A percentile compares a stretch with the other conserved stretches of the same genome.
Conservation (phyloP, 2,329 filamentous ascomycete species). For the Torrubiellomyces zombiae region DNA sequence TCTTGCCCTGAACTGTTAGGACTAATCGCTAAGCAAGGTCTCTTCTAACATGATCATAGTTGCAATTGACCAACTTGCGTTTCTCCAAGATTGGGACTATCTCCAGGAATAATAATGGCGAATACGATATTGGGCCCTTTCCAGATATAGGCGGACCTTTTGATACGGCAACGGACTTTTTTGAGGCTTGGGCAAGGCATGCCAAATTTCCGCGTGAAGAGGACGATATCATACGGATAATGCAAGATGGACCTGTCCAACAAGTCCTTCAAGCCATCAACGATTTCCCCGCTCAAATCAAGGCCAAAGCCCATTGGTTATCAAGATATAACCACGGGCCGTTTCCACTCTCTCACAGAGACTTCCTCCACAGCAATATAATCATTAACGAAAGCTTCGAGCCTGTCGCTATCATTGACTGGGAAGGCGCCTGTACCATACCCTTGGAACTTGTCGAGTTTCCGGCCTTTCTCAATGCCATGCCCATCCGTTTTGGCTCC, state of each 20-base stretch:
- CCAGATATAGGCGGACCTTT: constrained; percentile 1
- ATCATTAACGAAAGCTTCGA: constrained; percentile 11
- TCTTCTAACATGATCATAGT: too few relatives aligned
- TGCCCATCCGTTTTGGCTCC: constrained; percentile 4
- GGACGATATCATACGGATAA: neutral
- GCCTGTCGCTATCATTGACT: constrained; percentile 14
- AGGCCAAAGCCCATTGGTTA: neutral
- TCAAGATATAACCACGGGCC: constrained; percentile 7
- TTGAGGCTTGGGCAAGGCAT: constrained; percentile 1
- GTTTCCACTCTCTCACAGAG: constrained; percentile 15
- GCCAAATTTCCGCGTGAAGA: neutral
- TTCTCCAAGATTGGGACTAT: neutral
- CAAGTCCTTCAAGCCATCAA: neutral
- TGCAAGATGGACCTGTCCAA: neutral
- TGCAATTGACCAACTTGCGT: neutral
- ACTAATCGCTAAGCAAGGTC: too few relatives aligned
- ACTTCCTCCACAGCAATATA: constrained; percentile 16
- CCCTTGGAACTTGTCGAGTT: constrained; percentile 10
- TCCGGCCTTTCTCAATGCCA: constrained; percentile 7
- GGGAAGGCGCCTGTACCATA: constrained; percentile 12
- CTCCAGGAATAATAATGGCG: neutral
- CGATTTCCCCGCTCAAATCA: neutral
- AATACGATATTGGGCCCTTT: neutral
- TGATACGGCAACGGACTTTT: neutral
- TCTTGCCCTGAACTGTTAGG: too few relatives aligned